These are phyloP conservation scores for Coniochaeta prunicola DNA, from an alignment of 2,329 filamentous ascomycete species.

Conservation along the genomic window DNA sequence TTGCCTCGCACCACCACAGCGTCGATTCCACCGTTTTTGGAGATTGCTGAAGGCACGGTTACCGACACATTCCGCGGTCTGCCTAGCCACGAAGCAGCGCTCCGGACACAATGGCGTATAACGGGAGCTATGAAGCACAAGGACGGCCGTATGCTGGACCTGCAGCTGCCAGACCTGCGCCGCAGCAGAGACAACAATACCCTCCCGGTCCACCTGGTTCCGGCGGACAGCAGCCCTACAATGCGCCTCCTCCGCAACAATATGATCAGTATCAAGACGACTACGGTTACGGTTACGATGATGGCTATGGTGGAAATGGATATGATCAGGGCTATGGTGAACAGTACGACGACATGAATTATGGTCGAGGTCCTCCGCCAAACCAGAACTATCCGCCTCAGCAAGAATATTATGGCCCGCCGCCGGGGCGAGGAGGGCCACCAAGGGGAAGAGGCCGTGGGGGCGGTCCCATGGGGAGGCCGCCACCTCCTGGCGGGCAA, in stretches of 20 bases:
- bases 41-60: too few relatives aligned
- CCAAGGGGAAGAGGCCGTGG: slow-evolving; percentile 25
- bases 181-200: slow-evolving; percentile 24
- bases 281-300: slow-evolving; percentile 30
- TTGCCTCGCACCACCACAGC: neutral
- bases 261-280: slow-evolving; percentile 39
- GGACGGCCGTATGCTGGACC: slow-evolving; percentile 42
- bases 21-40: neutral
- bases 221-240: slow-evolving; percentile 24
- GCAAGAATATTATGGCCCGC: slow-evolving; percentile 33
- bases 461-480: slow-evolving; percentile 31
- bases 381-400: slow-evolving; percentile 27
- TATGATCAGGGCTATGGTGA: slow-evolving; percentile 7
- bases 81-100: neutral
- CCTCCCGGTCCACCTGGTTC: slow-evolving; percentile 15
- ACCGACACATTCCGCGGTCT: neutral
- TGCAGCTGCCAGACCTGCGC: slow-evolving; percentile 32
- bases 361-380: slow-evolving; percentile 33
- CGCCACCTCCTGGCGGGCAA: slow-evolving; percentile 29
- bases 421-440: slow-evolving; percentile 30
- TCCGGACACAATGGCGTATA: slow-evolving; percentile 38
- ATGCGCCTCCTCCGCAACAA: slow-evolving; percentile 18
- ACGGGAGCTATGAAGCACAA: slow-evolving; percentile 35
- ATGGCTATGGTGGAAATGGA: slow-evolving; percentile 18
- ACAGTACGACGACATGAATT: slow-evolving; percentile 37